phyloP scores from a whole-genome alignment of 1,284 basidiomycete species.

The Irpex sp. region DNA sequence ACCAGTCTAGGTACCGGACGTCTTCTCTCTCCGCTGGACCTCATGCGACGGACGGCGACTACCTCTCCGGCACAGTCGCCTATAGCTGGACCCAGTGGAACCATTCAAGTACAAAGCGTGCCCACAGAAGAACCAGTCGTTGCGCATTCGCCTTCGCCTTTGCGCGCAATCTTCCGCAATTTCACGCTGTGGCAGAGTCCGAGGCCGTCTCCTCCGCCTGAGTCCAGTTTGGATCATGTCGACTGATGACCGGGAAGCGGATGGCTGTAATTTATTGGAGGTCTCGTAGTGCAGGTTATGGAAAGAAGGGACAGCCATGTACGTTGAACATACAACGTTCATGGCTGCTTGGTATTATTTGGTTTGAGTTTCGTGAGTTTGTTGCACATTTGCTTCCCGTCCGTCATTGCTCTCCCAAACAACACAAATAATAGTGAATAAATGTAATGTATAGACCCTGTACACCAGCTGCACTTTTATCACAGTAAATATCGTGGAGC shows the following conservation, averaged over 20 bases:
- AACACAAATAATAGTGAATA: background rate
- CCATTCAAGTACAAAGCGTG: background rate
- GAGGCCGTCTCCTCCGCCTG: background rate
- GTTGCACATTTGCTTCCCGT: too few relatives aligned
- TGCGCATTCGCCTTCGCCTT: background rate
- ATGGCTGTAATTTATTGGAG: too few relatives aligned
- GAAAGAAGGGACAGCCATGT: too few relatives aligned
- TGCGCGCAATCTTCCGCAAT: background rate
- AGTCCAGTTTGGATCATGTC: background rate
- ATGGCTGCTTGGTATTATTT: background rate
- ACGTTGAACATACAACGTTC: too few relatives aligned
- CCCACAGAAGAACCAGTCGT: background rate
- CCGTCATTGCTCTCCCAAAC: background rate
- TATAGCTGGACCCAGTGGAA: background rate
- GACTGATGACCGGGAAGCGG: background rate
- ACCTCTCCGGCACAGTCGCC: background rate
- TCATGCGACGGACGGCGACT: background rate
- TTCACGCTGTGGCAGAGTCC: background rate
- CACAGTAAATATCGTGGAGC: background rate
- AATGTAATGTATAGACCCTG: background rate
- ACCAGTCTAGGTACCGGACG: background rate
- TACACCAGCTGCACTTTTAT: background rate
- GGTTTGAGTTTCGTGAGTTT: too few relatives aligned
- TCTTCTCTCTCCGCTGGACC: background rate
- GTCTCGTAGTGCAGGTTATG: too few relatives aligned